phyloP scores from a whole-genome alignment of 805 yeast genomes.

The Blastobotrys peoriensis region DNA sequence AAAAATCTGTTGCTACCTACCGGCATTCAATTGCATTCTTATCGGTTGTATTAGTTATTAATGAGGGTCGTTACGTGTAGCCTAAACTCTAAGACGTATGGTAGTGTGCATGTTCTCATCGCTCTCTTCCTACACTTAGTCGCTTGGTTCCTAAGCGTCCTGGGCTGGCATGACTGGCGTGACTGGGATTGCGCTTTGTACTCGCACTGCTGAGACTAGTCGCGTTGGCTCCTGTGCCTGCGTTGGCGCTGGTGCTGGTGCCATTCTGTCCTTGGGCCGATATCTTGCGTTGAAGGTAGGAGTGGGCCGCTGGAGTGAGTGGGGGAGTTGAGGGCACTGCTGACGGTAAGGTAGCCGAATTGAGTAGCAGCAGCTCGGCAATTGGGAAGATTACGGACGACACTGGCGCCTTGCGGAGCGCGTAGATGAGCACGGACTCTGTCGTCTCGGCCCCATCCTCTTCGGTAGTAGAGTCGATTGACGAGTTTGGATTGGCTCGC shows the following conservation, averaged over 20 bases:
- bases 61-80: too few relatives aligned
- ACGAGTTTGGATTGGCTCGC: conserved; percentile 34
- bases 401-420: conserved; percentile 20
- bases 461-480: conserved; percentile 11
- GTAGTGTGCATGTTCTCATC: too few relatives aligned
- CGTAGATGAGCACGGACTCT: conserved; percentile 29
- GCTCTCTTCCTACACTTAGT: conserved; percentile 1
- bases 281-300: background rate
- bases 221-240: background rate
- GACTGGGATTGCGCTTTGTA: background rate
- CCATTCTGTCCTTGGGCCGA: too few relatives aligned
- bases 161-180: background rate
- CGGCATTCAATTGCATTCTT: too few relatives aligned
- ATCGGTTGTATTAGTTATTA: too few relatives aligned
- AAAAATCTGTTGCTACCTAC: too few relatives aligned
- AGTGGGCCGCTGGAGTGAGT: background rate
- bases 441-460: conserved; percentile 17
- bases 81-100: too few relatives aligned
- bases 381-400: conserved; percentile 29
- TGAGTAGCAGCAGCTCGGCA: conserved; percentile 34
- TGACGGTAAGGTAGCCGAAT: conserved; percentile 30
- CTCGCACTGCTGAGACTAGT: background rate
- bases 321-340: conserved; percentile 6
- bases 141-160: conserved; percentile 1
- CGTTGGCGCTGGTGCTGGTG: background rate